These are phyloP conservation scores for Gnaphalium uliginosum DNA, from an alignment of 129 eudicot species.

Conservation along the genomic window DNA sequence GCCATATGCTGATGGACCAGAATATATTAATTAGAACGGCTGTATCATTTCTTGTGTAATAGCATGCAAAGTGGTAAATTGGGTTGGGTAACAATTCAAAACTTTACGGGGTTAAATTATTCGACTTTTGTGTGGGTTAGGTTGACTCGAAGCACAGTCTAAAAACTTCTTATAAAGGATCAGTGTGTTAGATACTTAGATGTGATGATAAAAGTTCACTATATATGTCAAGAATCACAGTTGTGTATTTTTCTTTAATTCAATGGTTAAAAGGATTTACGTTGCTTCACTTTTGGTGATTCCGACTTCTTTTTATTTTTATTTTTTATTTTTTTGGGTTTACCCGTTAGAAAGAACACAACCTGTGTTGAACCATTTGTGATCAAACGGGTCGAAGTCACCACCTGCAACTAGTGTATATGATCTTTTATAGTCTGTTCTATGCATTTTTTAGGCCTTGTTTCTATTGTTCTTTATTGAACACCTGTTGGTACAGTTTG, in stretches of 20 bases:
- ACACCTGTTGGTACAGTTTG: neutral
- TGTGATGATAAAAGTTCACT: neutral
- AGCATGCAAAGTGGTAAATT: neutral
- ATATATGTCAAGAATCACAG: neutral
- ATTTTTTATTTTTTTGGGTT: too few species aligned
- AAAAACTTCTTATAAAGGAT: too few species aligned
- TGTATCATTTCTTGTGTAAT: neutral
- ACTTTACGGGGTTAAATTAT: neutral
- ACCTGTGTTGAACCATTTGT: neutral
- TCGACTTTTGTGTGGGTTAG: neutral
- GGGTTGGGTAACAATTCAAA: neutral
- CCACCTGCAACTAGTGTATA: neutral
- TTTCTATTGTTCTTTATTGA: neutral
- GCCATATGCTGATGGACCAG: neutral
- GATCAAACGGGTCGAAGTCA: neutral
- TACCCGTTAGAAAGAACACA: neutral
- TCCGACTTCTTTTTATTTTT: too few species aligned
- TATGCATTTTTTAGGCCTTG: slow-evolving; percentile 2
- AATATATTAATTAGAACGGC: neutral
- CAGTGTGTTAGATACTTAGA: too few species aligned
- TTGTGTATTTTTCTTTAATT: too few species aligned
- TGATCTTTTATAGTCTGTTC: neutral
- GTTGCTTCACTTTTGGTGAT: too few species aligned
- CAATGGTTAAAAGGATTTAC: too few species aligned
- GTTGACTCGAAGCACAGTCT: neutral